These are phyloP conservation scores for Aureobasidium sp. DNA, from an alignment of 2,329 filamentous ascomycete genomes.

Conservation along the genomic window DNA sequence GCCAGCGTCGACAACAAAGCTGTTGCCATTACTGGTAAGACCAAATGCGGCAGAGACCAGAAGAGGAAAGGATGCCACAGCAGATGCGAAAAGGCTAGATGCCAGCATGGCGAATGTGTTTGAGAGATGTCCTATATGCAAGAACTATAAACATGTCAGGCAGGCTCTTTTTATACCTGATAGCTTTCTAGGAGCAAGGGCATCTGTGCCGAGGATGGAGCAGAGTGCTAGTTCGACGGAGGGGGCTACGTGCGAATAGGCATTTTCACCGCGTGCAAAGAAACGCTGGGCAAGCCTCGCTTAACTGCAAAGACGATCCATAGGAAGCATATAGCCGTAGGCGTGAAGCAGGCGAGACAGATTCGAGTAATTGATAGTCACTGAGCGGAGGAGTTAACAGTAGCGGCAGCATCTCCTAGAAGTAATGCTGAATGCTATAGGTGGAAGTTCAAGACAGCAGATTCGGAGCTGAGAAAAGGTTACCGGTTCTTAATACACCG, in stretches of 20 bases:
- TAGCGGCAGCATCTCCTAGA: neutral
- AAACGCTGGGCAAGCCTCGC: neutral
- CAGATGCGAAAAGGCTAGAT: neutral
- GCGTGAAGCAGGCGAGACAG: neutral
- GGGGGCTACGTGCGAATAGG: neutral
- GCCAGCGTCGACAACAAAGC: slow-evolving; percentile 29
- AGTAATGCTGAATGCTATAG: neutral
- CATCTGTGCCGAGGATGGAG: neutral
- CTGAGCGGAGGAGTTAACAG: neutral
- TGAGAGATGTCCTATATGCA: neutral
- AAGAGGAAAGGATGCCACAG: neutral
- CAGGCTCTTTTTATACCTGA: neutral
- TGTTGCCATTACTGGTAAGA: slow-evolving; percentile 24
- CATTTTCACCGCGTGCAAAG: neutral
- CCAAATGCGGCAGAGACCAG: slow-evolving; percentile 27
- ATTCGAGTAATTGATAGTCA: neutral
- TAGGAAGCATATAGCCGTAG: neutral
- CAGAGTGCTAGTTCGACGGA: neutral
- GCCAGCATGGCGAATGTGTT: neutral
- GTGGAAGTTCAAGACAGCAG: neutral
- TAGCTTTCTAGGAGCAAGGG: neutral
- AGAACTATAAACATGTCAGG: neutral
- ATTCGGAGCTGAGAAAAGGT: neutral
- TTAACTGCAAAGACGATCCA: neutral
- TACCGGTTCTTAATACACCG: neutral